Evolutionary conservation across 2,329 filamentous ascomycete species (phyloP).

Genomic region (Colletotrichum abscissum): DNA sequence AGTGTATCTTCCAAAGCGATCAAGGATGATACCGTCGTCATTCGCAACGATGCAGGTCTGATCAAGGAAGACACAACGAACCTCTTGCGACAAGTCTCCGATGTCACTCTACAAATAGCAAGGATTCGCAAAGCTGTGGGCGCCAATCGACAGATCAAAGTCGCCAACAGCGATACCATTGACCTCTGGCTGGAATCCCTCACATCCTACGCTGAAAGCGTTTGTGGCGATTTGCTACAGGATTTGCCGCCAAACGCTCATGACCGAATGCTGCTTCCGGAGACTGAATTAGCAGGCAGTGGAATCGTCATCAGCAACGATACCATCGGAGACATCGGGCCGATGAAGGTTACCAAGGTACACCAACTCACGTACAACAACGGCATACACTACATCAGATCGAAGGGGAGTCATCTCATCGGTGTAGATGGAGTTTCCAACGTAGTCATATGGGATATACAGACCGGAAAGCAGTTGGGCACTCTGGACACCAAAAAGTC

Average conservation of each 20-base stretch:
- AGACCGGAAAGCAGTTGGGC: background rate
- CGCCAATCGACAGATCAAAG: background rate
- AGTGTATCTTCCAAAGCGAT: conserved; percentile 21
- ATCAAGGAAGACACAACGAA: conserved; percentile 31
- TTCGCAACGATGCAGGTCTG: conserved; percentile 4
- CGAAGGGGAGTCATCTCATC: background rate
- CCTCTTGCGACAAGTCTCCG: background rate
- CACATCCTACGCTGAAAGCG: background rate
- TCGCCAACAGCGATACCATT: background rate
- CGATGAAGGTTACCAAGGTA: background rate
- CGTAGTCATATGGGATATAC: background rate
- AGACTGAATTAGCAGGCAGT: background rate
- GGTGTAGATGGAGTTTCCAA: background rate
- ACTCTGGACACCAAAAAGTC: background rate
- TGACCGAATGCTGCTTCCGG: background rate
- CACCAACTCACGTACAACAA: background rate
- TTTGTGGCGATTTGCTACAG: background rate
- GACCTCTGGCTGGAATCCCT: conserved; percentile 1
- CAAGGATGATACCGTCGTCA: conserved; percentile 13
- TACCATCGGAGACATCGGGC: background rate
- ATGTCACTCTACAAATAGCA: background rate
- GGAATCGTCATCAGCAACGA: background rate
- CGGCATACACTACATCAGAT: background rate
- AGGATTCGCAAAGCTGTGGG: background rate
- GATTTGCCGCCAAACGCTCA: background rate